These are phyloP conservation scores for Anthostomella pinea DNA, from an alignment of 2,329 filamentous ascomycete species.

Conservation along the genomic window DNA sequence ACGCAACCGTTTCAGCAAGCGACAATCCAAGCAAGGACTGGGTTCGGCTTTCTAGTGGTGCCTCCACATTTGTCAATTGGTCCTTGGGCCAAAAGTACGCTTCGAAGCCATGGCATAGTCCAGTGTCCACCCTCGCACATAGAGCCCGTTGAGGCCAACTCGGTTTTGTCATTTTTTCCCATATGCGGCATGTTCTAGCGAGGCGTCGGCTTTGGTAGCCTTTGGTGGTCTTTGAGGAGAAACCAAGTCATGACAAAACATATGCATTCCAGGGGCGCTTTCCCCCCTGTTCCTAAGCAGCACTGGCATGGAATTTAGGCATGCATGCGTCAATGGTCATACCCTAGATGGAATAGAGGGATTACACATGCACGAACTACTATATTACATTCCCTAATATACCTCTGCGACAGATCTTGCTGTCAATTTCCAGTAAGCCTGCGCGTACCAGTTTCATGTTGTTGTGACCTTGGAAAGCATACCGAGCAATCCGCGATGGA, in stretches of 20 bases:
- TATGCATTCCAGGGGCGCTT: slow-evolving; percentile 23
- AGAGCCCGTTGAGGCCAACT: slow-evolving; percentile 11
- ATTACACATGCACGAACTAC: slow-evolving; percentile 17
- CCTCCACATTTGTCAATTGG: slow-evolving; percentile 6
- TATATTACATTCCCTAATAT: slow-evolving; percentile 22
- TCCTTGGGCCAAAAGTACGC: too few species aligned
- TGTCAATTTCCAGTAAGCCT: neutral
- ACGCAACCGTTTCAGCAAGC: slow-evolving; percentile 77
- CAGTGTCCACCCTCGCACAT: slow-evolving; percentile 8
- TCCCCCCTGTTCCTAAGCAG: slow-evolving; percentile 5
- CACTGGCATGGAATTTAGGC: slow-evolving; percentile 15
- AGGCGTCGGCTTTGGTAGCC: slow-evolving; percentile 33
- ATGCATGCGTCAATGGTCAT: slow-evolving; percentile 13
- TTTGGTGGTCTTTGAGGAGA: slow-evolving; percentile 27
- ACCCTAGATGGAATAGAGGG: slow-evolving; percentile 29
- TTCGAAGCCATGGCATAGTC: slow-evolving; percentile 13
- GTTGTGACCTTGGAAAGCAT: too few species aligned
- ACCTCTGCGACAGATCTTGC: slow-evolving; percentile 15
- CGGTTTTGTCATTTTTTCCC: slow-evolving; percentile 22
- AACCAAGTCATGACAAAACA: slow-evolving; percentile 26
- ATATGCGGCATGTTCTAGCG: slow-evolving; percentile 34
- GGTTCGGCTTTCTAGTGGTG: slow-evolving; percentile 72
- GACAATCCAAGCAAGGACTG: slow-evolving; percentile 91
- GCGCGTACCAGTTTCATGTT: too few species aligned
- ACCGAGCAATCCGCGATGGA: too few species aligned